A percentile compares a stretch with the other conserved stretches of the same genome.
Conservation (phyloP, 2,329 filamentous ascomycete species). For the Aspergillus nomiae region DNA sequence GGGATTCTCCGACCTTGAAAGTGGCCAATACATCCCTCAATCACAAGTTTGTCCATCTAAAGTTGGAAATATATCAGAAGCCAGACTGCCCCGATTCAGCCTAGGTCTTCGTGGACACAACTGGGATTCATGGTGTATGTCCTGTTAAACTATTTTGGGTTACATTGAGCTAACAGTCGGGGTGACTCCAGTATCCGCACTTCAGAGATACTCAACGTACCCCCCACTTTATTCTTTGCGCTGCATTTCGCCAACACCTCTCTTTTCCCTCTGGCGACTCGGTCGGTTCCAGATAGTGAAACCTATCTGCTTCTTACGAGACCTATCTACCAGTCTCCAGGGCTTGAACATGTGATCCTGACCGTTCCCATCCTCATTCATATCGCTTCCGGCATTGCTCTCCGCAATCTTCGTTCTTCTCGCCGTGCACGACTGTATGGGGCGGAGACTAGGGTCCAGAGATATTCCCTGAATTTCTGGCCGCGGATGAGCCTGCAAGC, state of each 20-base stretch:
- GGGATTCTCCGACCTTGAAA: slow-evolving; percentile 48
- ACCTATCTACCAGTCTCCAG: slow-evolving; percentile 84
- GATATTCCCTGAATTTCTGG: slow-evolving; percentile 58
- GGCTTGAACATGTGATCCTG: slow-evolving; percentile 79
- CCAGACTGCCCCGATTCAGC: slow-evolving; percentile 19
- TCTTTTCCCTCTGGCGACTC: slow-evolving; percentile 73
- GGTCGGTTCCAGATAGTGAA: slow-evolving; percentile 73
- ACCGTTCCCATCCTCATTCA: slow-evolving; percentile 74
- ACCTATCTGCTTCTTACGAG: slow-evolving; percentile 86
- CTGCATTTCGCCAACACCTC: slow-evolving; percentile 82
- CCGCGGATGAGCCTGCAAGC: slow-evolving; percentile 71
- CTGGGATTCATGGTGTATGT: slow-evolving; percentile 74
- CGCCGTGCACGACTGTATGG: slow-evolving; percentile 76
- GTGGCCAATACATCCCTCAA: slow-evolving; percentile 50
- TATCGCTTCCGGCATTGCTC: slow-evolving; percentile 71
- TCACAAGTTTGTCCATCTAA: slow-evolving; percentile 16
- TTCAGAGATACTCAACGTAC: slow-evolving; percentile 90
- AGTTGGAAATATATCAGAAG: neutral
- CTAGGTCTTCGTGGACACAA: slow-evolving; percentile 68
- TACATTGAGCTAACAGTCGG: neutral
- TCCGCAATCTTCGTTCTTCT: slow-evolving; percentile 73
- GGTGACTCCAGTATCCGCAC: slow-evolving; percentile 61
- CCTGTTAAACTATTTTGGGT: neutral
- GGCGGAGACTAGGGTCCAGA: slow-evolving; percentile 60
- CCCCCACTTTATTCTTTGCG: slow-evolving; percentile 74